Conservation (phyloP, 75 land plant genomes). For the Azolla pinnata region DNA sequence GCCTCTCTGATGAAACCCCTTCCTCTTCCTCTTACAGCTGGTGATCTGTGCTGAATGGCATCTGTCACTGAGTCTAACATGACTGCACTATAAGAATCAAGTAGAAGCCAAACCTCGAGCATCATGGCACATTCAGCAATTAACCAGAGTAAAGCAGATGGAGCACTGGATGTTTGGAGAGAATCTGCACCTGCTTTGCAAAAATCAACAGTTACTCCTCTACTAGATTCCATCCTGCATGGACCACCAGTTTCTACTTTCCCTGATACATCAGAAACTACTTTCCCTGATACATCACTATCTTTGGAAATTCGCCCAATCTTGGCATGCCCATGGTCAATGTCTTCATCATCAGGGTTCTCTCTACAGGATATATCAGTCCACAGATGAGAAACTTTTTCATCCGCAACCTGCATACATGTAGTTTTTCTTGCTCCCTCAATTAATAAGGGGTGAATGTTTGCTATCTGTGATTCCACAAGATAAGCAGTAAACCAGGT, state of each 20-base stretch:
- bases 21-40: conserved; percentile 28
- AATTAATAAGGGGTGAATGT: conserved; percentile 48
- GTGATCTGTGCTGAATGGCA: too few species aligned
- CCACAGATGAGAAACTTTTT: not conserved
- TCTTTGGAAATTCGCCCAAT: conserved; percentile 55
- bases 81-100: conserved; percentile 20
- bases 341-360: conserved; percentile 21
- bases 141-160: conserved; percentile 37
- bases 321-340: conserved; percentile 43
- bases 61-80: too few species aligned
- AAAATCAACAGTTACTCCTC: conserved; percentile 2
- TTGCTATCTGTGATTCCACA: conserved; percentile 46
- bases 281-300: conserved; percentile 31
- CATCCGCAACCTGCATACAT: not conserved
- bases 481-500: conserved; percentile 34
- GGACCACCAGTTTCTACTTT: too few species aligned
- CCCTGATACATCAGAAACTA: too few species aligned
- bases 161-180: conserved; percentile 12
- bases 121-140: conserved; percentile 52
- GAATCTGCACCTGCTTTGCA: not conserved
- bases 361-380: conserved; percentile 9
- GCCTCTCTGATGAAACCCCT: conserved; percentile 5
- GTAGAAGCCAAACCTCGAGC: conserved; percentile 59
- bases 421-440: conserved; percentile 38
- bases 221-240: conserved; percentile 1